These are phyloP conservation scores for Purshia tridentata DNA, from an alignment of 306 rosid species.

Conservation along the genomic window DNA sequence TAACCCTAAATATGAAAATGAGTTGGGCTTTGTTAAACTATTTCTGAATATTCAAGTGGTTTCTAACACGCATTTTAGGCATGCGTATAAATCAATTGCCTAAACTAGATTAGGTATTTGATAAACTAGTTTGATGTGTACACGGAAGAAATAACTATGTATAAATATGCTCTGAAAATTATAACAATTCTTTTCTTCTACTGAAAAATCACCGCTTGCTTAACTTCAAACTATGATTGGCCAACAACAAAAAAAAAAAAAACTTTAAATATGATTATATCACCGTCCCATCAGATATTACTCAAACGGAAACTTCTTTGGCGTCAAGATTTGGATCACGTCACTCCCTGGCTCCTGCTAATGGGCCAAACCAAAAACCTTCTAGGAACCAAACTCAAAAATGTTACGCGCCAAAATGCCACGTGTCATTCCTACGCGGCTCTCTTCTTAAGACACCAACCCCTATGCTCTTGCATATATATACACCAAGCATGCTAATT, in stretches of 20 bases:
- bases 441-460: not conserved
- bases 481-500: not conserved
- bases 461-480: not conserved
- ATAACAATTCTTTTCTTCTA: too few relatives aligned
- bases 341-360: not conserved
- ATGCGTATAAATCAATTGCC: not conserved
- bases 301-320: not conserved
- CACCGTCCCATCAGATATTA: not conserved
- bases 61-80: not conserved
- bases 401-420: not conserved
- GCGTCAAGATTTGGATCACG: not conserved
- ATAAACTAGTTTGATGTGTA: not conserved
- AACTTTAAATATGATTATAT: not conserved
- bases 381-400: not conserved
- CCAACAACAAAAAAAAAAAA: not conserved
- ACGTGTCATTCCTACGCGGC: constrained; percentile 17
- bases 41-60: not conserved
- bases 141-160: too few relatives aligned
- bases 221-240: not conserved
- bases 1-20: not conserved
- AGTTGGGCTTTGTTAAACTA: not conserved
- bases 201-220: not conserved
- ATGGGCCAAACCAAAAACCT: not conserved
- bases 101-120: not conserved
- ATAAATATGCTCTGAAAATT: too few relatives aligned